phyloP scores from a whole-genome alignment of 108 stramenopile species.

The Heterococcus sp. region DNA sequence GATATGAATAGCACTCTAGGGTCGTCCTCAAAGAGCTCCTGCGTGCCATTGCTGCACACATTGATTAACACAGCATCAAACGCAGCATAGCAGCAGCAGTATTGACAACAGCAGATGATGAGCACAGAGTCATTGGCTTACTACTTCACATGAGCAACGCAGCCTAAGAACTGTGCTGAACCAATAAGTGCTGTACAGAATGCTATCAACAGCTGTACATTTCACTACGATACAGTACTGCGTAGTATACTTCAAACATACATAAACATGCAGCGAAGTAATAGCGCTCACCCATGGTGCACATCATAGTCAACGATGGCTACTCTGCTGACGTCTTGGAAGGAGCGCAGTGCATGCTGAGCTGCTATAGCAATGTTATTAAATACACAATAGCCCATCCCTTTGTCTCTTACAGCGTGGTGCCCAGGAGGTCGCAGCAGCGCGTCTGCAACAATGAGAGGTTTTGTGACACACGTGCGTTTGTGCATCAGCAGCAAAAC shows the following conservation, averaged over 20 bases:
- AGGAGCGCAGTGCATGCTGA: constrained; percentile 56
- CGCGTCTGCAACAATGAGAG: constrained; percentile 53
- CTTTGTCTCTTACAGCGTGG: constrained; percentile 67
- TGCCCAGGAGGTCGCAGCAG: constrained; percentile 82
- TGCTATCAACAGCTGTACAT: too few relatives aligned
- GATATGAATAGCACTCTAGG: constrained; percentile 41
- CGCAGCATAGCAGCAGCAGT: background rate
- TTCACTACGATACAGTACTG: too few relatives aligned
- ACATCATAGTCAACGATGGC: constrained; percentile 68
- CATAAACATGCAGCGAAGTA: too few relatives aligned
- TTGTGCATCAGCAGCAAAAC: too few relatives aligned
- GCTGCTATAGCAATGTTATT: constrained; percentile 81
- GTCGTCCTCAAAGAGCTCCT: constrained; percentile 46
- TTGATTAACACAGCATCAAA: background rate
- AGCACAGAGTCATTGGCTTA: too few relatives aligned
- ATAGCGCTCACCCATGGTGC: too few relatives aligned
- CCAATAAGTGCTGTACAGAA: too few relatives aligned
- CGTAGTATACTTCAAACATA: too few relatives aligned
- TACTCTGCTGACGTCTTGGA: constrained; percentile 20
- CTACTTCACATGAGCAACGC: too few relatives aligned
- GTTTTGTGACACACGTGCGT: too few relatives aligned
- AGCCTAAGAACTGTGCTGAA: too few relatives aligned
- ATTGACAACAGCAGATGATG: too few relatives aligned
- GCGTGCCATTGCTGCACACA: background rate
- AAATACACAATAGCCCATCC: constrained; percentile 76